A percentile compares a stretch with the other conserved stretches of the same genome.
Evolutionary conservation across 345 rosid species (phyloP).

Genomic region (Syzygium oleosum): DNA sequence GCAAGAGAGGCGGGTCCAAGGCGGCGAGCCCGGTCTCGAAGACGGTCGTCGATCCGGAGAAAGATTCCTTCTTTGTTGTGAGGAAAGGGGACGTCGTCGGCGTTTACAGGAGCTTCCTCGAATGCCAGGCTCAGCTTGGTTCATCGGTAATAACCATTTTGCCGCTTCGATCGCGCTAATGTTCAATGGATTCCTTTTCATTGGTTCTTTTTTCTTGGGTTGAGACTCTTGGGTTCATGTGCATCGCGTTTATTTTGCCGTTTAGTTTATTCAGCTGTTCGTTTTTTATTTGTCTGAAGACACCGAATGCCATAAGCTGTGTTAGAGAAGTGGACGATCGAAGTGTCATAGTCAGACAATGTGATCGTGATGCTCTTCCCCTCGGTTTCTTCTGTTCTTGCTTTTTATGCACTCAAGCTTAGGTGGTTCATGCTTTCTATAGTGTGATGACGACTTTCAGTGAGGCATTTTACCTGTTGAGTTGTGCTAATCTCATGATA

Average conservation of each 20-base stretch:
- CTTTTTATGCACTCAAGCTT: neutral
- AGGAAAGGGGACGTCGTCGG: slow-evolving; percentile 84
- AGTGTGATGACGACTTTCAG: neutral
- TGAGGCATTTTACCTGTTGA: neutral
- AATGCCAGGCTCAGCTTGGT: slow-evolving; percentile 84
- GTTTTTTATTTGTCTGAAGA: neutral
- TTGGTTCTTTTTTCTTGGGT: neutral
- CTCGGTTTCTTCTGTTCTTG: neutral
- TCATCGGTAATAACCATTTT: slow-evolving; percentile 44
- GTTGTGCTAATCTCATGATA: neutral
- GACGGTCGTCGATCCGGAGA: slow-evolving; percentile 34
- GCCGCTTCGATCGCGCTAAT: neutral
- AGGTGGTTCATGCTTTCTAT: neutral
- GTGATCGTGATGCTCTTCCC: neutral
- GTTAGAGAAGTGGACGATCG: neutral
- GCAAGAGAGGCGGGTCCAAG: neutral
- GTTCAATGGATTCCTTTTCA: neutral
- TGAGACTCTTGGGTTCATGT: neutral
- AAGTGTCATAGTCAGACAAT: neutral
- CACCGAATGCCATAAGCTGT: neutral
- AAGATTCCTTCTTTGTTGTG: slow-evolving; percentile 70
- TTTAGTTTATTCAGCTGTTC: neutral
- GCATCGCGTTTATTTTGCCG: neutral
- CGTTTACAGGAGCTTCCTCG: slow-evolving; percentile 51
- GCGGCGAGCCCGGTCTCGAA: slow-evolving; percentile 8